Conservation (phyloP, 768 basidiomycete species). For the Termitomyces bulborhizus region DNA sequence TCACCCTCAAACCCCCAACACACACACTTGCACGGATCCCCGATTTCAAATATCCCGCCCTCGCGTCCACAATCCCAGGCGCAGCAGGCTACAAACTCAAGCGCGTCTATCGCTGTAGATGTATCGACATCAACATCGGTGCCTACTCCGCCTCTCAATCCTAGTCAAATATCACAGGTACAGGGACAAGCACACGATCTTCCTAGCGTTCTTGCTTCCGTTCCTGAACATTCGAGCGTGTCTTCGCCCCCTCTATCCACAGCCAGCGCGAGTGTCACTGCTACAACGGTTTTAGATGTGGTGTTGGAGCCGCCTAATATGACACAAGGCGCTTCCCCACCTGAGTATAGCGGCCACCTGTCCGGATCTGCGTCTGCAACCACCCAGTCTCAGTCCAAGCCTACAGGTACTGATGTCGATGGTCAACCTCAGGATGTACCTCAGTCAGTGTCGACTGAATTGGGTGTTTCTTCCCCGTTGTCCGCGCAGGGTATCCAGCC, state of each 20-base stretch:
- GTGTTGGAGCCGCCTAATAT: neutral
- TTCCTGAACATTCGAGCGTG: neutral
- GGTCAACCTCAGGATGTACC: neutral
- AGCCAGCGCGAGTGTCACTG: neutral
- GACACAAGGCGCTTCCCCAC: neutral
- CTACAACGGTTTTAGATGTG: neutral
- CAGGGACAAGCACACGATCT: neutral
- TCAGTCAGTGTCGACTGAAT: neutral
- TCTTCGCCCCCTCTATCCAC: neutral
- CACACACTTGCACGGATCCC: neutral
- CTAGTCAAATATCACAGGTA: neutral
- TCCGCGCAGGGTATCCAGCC: neutral
- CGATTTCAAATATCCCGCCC: neutral
- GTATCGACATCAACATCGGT: neutral
- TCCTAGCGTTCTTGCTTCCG: neutral
- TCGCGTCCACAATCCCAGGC: neutral
- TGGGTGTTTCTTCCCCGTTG: neutral
- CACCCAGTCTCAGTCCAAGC: neutral
- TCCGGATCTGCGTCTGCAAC: neutral
- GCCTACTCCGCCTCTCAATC: neutral
- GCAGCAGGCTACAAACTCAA: neutral
- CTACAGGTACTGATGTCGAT: neutral
- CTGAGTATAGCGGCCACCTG: neutral
- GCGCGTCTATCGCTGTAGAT: neutral
- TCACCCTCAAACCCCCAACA: neutral